Evolutionary conservation across 441 rosid genomes (phyloP).

Genomic region (Cnidoscolus chayamansa): DNA sequence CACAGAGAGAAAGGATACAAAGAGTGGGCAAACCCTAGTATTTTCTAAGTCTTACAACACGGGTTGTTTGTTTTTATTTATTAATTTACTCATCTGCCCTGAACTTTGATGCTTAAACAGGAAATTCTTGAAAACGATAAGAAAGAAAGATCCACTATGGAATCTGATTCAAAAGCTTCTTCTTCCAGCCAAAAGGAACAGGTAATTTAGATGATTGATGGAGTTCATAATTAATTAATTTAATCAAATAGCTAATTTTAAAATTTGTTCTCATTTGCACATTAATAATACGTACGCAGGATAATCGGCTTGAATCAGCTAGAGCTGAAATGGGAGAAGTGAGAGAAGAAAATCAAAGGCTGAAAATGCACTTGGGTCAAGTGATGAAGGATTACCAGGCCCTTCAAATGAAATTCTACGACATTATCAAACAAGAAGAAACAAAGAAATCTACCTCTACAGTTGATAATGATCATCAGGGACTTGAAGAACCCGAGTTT

Average conservation of each 20-base stretch:
- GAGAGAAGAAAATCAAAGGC: constrained; percentile 69
- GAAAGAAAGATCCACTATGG: constrained; percentile 26
- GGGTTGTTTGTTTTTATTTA: neutral
- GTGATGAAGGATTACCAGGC: constrained; percentile 55
- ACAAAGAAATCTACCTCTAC: constrained; percentile 25
- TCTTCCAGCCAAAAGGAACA: constrained; percentile 34
- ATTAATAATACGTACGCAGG: constrained; percentile 25
- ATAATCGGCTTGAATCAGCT: constrained; percentile 47
- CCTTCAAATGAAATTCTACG: constrained; percentile 58
- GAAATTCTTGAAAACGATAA: constrained; percentile 10
- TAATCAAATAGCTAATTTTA: neutral
- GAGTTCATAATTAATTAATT: neutral
- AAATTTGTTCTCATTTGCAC: neutral
- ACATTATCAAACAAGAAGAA: constrained; percentile 37
- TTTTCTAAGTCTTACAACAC: neutral
- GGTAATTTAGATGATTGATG: constrained; percentile 13
- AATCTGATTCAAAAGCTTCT: constrained; percentile 31
- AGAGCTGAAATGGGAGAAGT: constrained; percentile 68
- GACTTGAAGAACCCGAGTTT: constrained; percentile 39
- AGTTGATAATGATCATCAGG: constrained; percentile 12
- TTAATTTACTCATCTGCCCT: neutral
- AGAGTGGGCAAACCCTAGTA: neutral
- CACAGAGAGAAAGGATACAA: no score
- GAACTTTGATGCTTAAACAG: constrained; percentile 16
- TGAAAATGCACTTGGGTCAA: constrained; percentile 49